phyloP scores from a whole-genome alignment of 2,329 filamentous ascomycete species.

The Botrytis sinoallii region DNA sequence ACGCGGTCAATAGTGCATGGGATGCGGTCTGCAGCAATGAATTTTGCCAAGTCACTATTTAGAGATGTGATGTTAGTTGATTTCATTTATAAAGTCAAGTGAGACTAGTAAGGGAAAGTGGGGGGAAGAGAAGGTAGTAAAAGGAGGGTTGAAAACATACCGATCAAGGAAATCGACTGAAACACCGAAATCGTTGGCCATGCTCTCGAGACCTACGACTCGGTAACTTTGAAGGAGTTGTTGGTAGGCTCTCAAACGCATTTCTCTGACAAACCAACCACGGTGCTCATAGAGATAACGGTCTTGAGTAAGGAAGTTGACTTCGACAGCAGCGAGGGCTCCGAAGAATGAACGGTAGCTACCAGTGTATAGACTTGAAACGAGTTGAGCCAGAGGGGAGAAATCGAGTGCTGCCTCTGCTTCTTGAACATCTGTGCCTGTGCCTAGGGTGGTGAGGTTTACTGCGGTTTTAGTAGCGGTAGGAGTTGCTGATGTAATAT shows the following conservation, averaged over 20 bases:
- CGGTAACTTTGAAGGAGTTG: conserved; percentile 97
- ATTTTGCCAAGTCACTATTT: conserved; percentile 86
- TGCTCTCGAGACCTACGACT: conserved; percentile 92
- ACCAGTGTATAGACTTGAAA: conserved; percentile 87
- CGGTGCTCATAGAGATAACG: conserved; percentile 95
- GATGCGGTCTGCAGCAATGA: conserved; percentile 92
- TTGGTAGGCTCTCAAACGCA: conserved; percentile 94
- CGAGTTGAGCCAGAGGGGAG: conserved; percentile 78
- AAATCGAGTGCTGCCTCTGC: conserved; percentile 85
- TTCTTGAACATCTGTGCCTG: conserved; percentile 68
- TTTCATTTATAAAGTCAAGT: background rate
- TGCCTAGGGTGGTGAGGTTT: conserved; percentile 81
- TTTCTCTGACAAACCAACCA: conserved; percentile 96
- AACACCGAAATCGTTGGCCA: conserved; percentile 96
- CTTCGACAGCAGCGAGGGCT: conserved; percentile 84
- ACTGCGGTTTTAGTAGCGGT: conserved; percentile 65
- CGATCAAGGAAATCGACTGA: conserved; percentile 94
- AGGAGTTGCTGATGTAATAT: conserved; percentile 53
- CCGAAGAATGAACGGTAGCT: conserved; percentile 94
- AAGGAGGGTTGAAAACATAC: conserved; percentile 49
- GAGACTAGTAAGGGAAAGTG: background rate
- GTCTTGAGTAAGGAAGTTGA: conserved; percentile 89
- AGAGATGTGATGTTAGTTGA: background rate
- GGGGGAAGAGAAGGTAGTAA: background rate
- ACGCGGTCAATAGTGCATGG: conserved; percentile 97